phyloP scores from a whole-genome alignment of 2,329 filamentous ascomycete species.

The Zelopaecilomyces penicillatus region DNA sequence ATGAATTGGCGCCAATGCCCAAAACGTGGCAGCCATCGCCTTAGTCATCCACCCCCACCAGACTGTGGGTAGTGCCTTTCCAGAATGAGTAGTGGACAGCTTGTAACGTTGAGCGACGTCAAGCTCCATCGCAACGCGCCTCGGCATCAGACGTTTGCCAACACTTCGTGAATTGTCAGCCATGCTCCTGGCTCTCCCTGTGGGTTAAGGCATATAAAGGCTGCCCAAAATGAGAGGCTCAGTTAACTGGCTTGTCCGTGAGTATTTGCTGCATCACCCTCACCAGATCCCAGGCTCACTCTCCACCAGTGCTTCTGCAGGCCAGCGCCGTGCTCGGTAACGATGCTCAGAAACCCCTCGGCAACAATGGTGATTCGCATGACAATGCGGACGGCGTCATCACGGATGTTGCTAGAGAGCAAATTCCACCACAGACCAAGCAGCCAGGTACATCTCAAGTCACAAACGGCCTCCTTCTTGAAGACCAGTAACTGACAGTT shows the following conservation, averaged over 20 bases:
- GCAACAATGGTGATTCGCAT: conserved; percentile 19
- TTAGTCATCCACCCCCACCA: no score
- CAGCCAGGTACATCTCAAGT: conserved; percentile 29
- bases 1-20: no score
- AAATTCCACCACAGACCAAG: conserved; percentile 17
- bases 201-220: conserved; percentile 23
- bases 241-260: conserved; percentile 35
- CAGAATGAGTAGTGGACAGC: conserved; percentile 8
- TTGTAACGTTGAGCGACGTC: conserved; percentile 2
- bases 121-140: conserved; percentile 4
- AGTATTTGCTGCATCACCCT: conserved; percentile 14
- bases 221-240: conserved; percentile 32
- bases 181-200: conserved; percentile 20
- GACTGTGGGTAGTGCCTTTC: no score
- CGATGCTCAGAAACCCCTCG: conserved; percentile 30
- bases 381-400: conserved; percentile 24
- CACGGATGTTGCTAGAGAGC: conserved; percentile 21
- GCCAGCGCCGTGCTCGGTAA: conserved; percentile 27
- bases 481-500: conserved; percentile 4
- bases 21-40: no score
- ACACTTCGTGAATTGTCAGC: conserved; percentile 7
- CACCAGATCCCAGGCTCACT: conserved; percentile 14
- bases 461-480: conserved; percentile 7
- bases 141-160: conserved; percentile 3
- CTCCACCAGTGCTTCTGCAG: conserved; percentile 39